Percentiles rank a stretch among this genome's conserved stretches.
These are phyloP conservation scores for Lithospermum erythrorhizon DNA, from an alignment of 257 asterid species.

Conservation along the genomic window DNA sequence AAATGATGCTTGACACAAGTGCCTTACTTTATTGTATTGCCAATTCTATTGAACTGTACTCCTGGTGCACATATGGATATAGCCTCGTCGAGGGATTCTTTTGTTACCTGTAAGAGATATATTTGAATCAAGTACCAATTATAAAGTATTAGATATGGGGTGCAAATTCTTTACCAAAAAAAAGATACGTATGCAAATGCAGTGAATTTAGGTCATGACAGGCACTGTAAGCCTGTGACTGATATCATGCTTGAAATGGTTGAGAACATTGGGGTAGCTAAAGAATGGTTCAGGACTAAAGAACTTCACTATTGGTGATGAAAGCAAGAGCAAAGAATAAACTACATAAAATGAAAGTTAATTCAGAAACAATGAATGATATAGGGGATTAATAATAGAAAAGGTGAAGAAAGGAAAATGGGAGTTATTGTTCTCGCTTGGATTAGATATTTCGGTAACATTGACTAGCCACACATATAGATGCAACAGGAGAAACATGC, in stretches of 20 bases:
- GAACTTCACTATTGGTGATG: too few relatives aligned
- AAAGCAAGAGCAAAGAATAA: too few relatives aligned
- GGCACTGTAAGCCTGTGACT: not conserved
- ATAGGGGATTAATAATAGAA: too few relatives aligned
- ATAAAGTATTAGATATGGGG: constrained; percentile 1
- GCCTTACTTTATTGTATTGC: constrained; percentile 84
- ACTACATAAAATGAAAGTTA: too few relatives aligned
- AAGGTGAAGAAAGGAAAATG: too few relatives aligned
- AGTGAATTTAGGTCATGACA: not conserved
- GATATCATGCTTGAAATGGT: too few relatives aligned
- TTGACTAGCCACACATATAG: not conserved
- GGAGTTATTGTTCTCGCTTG: too few relatives aligned
- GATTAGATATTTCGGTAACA: not conserved
- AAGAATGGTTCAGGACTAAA: too few relatives aligned
- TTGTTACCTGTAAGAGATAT: constrained; percentile 51
- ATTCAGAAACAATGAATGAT: too few relatives aligned
- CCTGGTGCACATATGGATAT: constrained; percentile 90
- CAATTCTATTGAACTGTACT: constrained; percentile 67
- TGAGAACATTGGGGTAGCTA: too few relatives aligned
- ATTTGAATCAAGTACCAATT: constrained; percentile 3
- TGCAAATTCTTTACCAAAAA: too few relatives aligned
- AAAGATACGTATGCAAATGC: too few relatives aligned
- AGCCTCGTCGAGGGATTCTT: constrained; percentile 78
- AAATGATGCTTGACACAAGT: constrained; percentile 9
- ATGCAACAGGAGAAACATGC: constrained; percentile 1